Evolutionary conservation across 306 rosid genomes (phyloP).

Genomic region (Ziziphus jujuba): DNA sequence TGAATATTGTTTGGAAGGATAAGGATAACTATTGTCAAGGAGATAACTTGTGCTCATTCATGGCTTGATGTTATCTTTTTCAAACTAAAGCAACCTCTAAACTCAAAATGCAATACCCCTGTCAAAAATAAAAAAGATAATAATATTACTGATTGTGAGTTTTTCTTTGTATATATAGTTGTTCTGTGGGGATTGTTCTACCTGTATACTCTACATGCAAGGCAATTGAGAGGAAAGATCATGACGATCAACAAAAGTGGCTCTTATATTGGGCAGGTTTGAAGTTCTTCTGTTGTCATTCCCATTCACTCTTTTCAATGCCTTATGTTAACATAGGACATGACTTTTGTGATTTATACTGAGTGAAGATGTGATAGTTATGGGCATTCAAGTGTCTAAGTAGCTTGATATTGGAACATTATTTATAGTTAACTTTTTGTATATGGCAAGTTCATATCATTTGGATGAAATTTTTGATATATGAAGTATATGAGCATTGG

Average conservation of each 20-base stretch:
- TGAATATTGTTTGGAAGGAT: background rate
- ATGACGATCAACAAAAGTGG: slow-evolving; percentile 66
- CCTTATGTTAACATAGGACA: no score
- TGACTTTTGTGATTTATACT: no score
- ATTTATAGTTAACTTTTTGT: no score
- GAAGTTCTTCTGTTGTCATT: background rate
- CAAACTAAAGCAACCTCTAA: background rate
- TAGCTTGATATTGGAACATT: no score
- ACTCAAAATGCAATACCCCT: background rate
- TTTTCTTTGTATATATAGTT: slow-evolving; percentile 46
- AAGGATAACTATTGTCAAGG: background rate
- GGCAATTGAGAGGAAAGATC: slow-evolving; percentile 80
- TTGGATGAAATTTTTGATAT: no score
- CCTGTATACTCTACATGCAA: slow-evolving; percentile 91
- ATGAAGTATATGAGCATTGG: slow-evolving; percentile 2
- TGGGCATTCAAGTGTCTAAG: no score
- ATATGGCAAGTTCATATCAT: no score
- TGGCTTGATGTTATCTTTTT: background rate
- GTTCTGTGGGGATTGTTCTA: slow-evolving; percentile 77
- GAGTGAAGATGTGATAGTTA: no score
- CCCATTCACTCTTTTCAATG: background rate
- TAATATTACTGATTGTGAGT: background rate
- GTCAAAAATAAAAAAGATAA: background rate
- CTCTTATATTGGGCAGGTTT: slow-evolving; percentile 95
- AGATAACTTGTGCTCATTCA: background rate